A percentile compares a stretch with the other conserved stretches of the same genome.
Evolutionary conservation across 2,329 filamentous ascomycete species (phyloP).

Genomic region (Microsporum audouinii): DNA sequence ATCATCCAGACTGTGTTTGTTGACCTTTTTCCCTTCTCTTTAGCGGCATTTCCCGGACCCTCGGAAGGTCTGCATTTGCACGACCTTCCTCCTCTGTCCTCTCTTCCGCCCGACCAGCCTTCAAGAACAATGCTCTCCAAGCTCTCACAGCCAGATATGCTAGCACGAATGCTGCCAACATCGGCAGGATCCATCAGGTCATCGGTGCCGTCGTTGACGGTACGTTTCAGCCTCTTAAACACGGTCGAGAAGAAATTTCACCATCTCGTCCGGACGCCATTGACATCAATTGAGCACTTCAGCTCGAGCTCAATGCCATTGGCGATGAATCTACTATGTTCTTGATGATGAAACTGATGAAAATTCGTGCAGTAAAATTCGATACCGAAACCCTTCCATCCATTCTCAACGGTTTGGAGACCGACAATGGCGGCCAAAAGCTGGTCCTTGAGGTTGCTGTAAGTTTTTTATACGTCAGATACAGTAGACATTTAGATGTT

Average conservation of each 20-base stretch:
- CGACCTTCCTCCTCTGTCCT: slow-evolving; percentile 44
- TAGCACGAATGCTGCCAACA: slow-evolving; percentile 44
- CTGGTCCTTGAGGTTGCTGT: slow-evolving; percentile 93
- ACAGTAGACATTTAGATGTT: slow-evolving; percentile 52
- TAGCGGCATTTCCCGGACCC: slow-evolving; percentile 56
- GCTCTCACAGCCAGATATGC: slow-evolving; percentile 52
- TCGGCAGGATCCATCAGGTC: slow-evolving; percentile 65
- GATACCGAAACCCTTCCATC: slow-evolving; percentile 82
- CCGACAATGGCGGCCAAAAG: slow-evolving; percentile 83
- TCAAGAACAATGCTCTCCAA: slow-evolving; percentile 48
- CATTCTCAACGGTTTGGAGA: slow-evolving; percentile 95
- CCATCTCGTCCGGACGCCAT: slow-evolving; percentile 6
- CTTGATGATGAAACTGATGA: slow-evolving; percentile 17
- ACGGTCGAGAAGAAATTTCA: slow-evolving; percentile 33
- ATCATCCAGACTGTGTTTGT: slow-evolving; percentile 9
- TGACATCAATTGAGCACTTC: slow-evolving; percentile 4
- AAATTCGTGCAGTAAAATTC: slow-evolving; percentile 69
- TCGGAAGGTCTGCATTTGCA: slow-evolving; percentile 49
- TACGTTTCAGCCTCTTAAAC: slow-evolving; percentile 41
- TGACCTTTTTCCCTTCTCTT: slow-evolving; percentile 13
- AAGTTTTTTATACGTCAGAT: slow-evolving; percentile 44
- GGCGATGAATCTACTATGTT: not conserved
- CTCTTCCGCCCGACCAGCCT: slow-evolving; percentile 43
- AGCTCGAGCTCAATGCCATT: not conserved
- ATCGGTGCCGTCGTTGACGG: slow-evolving; percentile 99